phyloP scores from a whole-genome alignment of 1,284 basidiomycete genomes.

The Cutaneotrichosporon dermatis region DNA sequence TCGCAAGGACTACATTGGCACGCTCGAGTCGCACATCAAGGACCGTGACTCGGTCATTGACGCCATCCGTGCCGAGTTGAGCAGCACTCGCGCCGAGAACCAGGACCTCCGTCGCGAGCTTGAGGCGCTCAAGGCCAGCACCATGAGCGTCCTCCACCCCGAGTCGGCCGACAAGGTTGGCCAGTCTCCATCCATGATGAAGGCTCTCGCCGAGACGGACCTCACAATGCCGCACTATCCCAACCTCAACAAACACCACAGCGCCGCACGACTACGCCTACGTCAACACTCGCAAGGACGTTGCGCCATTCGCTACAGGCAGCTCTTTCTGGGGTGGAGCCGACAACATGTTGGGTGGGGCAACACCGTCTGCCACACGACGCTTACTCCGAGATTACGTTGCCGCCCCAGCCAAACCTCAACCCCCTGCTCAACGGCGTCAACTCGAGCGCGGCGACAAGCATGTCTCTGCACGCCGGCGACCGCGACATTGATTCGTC shows the following conservation, averaged over 20 bases:
- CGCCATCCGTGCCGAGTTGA: slow-evolving; percentile 79
- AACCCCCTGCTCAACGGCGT: slow-evolving; percentile 66
- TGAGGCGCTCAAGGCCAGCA: slow-evolving; percentile 66
- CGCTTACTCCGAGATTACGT: slow-evolving; percentile 61
- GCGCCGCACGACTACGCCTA: slow-evolving; percentile 40
- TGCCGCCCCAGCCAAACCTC: slow-evolving; percentile 59
- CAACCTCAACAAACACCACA: slow-evolving; percentile 4
- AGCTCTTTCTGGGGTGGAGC: slow-evolving; percentile 64
- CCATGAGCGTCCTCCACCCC: slow-evolving; percentile 50
- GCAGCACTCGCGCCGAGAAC: slow-evolving; percentile 75
- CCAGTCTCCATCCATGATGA: slow-evolving; percentile 42
- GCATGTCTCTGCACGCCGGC: slow-evolving; percentile 29
- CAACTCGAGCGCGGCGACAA: slow-evolving; percentile 3
- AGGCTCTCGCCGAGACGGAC: slow-evolving; percentile 31
- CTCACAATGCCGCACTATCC: neutral
- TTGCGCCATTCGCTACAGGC: slow-evolving; percentile 51
- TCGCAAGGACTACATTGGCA: slow-evolving; percentile 91
- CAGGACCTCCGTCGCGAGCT: slow-evolving; percentile 76
- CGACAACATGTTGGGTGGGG: slow-evolving; percentile 53
- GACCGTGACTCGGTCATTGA: slow-evolving; percentile 87
- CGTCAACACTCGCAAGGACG: slow-evolving; percentile 78
- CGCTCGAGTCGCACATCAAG: slow-evolving; percentile 87
- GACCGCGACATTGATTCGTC: slow-evolving; percentile 55
- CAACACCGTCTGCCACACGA: slow-evolving; percentile 77
- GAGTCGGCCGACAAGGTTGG: slow-evolving; percentile 36